A percentile compares a stretch with the other conserved stretches of the same genome.
phyloP scores from a whole-genome alignment of 2,329 filamentous ascomycete genomes.

The Epichloe elymi region DNA sequence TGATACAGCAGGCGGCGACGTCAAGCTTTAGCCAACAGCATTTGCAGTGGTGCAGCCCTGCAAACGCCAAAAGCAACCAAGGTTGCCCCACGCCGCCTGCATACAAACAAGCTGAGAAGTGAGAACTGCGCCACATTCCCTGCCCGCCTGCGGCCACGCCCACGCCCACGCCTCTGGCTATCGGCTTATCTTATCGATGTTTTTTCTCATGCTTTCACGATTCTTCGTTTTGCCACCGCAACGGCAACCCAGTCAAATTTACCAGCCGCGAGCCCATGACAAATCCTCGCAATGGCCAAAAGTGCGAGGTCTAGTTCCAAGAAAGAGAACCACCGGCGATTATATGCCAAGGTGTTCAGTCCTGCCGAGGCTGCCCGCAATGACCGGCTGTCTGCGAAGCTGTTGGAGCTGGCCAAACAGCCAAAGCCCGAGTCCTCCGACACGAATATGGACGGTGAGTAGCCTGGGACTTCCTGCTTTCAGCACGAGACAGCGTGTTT shows the following conservation, averaged over 20 bases:
- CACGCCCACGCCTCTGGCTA: background rate
- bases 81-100: too few species aligned
- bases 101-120: background rate
- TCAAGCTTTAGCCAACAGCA: background rate
- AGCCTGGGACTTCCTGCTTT: slow-evolving; percentile 1
- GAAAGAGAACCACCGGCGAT: slow-evolving; percentile 71
- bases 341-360: slow-evolving; percentile 73
- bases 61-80: too few species aligned
- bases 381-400: slow-evolving; percentile 73
- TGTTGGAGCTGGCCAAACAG: slow-evolving; percentile 66
- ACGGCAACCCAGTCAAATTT: background rate
- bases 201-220: background rate
- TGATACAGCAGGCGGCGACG: background rate
- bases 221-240: background rate
- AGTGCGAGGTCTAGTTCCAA: slow-evolving; percentile 63
- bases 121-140: slow-evolving; percentile 1
- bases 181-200: slow-evolving; percentile 1
- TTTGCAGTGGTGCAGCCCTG: background rate
- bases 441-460: slow-evolving; percentile 33
- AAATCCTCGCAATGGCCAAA: slow-evolving; percentile 60
- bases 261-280: background rate
- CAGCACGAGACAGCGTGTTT: background rate
- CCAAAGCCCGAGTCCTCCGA: slow-evolving; percentile 51
- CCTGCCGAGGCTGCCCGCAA: slow-evolving; percentile 68
- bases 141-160: background rate